Conservation (phyloP, 208 protist genomes). For the Trypanosomatidae sp. region DNA sequence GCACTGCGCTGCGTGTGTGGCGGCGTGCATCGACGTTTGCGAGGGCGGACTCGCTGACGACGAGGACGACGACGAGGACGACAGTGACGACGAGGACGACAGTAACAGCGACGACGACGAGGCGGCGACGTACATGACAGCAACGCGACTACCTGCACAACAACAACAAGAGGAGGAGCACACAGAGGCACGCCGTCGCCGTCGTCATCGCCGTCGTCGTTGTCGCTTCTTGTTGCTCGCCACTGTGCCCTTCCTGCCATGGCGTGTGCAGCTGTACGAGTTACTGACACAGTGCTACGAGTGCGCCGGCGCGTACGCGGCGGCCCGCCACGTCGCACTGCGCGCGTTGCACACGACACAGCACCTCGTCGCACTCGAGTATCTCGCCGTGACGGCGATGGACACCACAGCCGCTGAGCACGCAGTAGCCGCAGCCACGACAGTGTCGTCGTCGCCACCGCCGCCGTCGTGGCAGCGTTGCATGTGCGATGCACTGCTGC, state of each 20-base stretch:
- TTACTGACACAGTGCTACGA: slow-evolving; percentile 34
- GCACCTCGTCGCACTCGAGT: slow-evolving; percentile 61
- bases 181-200: no score
- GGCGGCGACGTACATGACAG: no score
- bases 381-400: slow-evolving; percentile 41
- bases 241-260: slow-evolving; percentile 53
- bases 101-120: no score
- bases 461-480: slow-evolving; percentile 10
- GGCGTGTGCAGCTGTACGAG: slow-evolving; percentile 58
- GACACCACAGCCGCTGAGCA: no score
- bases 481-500: neutral
- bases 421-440: no score
- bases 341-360: slow-evolving; percentile 23
- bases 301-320: slow-evolving; percentile 13
- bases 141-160: no score
- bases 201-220: no score
- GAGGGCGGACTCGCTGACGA: no score
- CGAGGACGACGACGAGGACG: neutral
- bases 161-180: no score
- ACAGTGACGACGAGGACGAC: neutral
- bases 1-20: no score
- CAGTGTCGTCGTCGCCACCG: no score
- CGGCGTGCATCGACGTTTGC: slow-evolving; percentile 11
- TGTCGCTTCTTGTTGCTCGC: slow-evolving; percentile 27
- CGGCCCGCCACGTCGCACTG: slow-evolving; percentile 27